These are phyloP conservation scores for Lasiodiplodia citricola DNA, from an alignment of 2,329 filamentous ascomycete genomes.

Conservation along the genomic window DNA sequence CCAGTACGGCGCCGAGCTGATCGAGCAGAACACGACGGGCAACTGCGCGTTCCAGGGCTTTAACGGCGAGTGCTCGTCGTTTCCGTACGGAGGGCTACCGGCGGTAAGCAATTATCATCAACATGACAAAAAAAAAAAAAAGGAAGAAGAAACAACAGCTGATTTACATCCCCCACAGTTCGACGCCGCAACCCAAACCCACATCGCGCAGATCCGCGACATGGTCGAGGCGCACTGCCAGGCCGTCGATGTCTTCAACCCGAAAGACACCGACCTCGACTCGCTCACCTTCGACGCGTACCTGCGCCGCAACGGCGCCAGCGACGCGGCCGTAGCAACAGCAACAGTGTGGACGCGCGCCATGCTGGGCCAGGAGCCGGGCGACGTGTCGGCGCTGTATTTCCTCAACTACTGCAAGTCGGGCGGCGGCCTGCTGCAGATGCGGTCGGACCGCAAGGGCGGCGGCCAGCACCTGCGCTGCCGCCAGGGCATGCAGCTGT, in stretches of 20 bases:
- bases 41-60: slow-evolving; percentile 50
- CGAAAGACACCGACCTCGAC: slow-evolving; percentile 33
- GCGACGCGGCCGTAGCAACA: slow-evolving; percentile 42
- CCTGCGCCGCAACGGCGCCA: slow-evolving; percentile 39
- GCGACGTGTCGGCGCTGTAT: slow-evolving; percentile 57
- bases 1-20: slow-evolving; percentile 50
- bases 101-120: slow-evolving; percentile 28
- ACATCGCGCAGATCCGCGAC: slow-evolving; percentile 38
- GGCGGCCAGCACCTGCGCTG: slow-evolving; percentile 61
- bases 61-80: slow-evolving; percentile 33
- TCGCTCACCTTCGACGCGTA: slow-evolving; percentile 48
- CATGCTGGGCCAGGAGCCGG: slow-evolving; percentile 58
- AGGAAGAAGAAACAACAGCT: no score
- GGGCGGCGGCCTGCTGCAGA: slow-evolving; percentile 57
- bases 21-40: slow-evolving; percentile 57
- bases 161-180: background rate
- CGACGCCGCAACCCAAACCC: slow-evolving; percentile 28
- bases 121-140: no score
- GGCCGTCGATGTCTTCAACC: slow-evolving; percentile 32
- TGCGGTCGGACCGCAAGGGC: slow-evolving; percentile 58
- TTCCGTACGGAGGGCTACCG: slow-evolving; percentile 42
- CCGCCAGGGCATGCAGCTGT: slow-evolving; percentile 47
- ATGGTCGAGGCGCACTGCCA: slow-evolving; percentile 48
- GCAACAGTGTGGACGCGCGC: slow-evolving; percentile 55
- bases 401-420: slow-evolving; percentile 63